Evolutionary conservation across 2,329 filamentous ascomycete genomes (phyloP), one percentile per base, ranked within the genome.

Genomic region (Trichoderma gracile): DNA sequence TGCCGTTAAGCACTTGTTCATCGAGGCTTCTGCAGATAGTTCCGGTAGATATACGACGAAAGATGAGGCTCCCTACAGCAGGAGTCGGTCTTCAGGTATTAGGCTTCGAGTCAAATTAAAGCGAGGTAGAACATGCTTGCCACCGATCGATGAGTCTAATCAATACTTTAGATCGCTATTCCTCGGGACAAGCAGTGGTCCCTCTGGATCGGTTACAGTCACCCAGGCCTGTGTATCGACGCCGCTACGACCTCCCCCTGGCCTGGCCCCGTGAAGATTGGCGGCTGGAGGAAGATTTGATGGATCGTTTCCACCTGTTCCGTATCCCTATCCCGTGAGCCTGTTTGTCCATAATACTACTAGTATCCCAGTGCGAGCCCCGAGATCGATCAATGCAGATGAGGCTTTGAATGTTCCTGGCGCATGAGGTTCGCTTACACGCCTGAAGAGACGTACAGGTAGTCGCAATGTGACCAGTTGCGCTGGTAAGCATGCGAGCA

Each of bases 141-240:
- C 38, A 17, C 30, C 27, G 23, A 53, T 53, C 50, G 15, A 19
- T 17, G 12, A 21, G 17, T 27, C 50, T 27, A 30, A n/a, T n/a
- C n/a, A 45, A 9, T 53, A 15, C 19, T 21, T 17, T 38, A 30
- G 6, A 30, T 9, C 7, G 30, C 8, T 9, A 30, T 9, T 30
- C 30, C 30, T 30, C 30, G 30, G 30, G 30, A 50, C 71, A 67
- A 69, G 70, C 71, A 69, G 67, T 68, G 47, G 57, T 65, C 60
- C 71, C 68, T 71, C 71, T 73, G 66, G 67, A 64, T 55, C 67
- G 69, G 70, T 66, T 72, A 63, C 67, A 71, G 68, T 30, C 30
- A 30, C 9, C 30, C 30, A 30, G 9, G 30, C 30, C 60, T 67
- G 68, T 65, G 67, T 69, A 68, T 67, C 67, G 57, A 60, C 62